Evolutionary conservation across 23 red algal genomes (phyloP).

Genomic region (Gracilaria domingensis): DNA sequence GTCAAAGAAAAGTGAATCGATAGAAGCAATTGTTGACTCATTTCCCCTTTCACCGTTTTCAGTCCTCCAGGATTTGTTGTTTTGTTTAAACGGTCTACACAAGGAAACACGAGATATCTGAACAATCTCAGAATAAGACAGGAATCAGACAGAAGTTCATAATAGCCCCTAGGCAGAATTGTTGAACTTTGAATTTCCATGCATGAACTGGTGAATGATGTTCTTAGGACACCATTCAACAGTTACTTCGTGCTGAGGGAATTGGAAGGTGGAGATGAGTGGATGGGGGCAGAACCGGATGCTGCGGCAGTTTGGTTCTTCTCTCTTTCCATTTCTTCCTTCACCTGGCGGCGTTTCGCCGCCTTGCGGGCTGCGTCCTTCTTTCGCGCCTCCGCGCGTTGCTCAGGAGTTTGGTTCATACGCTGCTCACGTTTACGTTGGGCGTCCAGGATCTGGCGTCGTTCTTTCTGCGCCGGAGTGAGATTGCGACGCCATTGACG

Average conservation of each 20-base stretch:
- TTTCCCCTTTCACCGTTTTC: background rate
- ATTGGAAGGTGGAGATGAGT: background rate
- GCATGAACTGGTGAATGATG: conserved; percentile 2
- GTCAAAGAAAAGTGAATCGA: background rate
- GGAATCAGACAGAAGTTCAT: background rate
- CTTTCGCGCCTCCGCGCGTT: conserved; percentile 40
- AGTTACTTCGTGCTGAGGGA: background rate
- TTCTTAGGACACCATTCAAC: too few species aligned
- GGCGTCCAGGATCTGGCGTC: conserved; percentile 32
- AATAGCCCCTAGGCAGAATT: background rate
- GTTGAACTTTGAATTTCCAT: background rate
- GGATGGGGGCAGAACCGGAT: background rate
- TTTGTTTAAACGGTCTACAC: background rate
- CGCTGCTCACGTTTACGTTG: conserved; percentile 47
- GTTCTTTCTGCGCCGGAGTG: conserved; percentile 49
- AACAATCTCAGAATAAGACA: background rate
- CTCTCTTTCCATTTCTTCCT: conserved; percentile 27
- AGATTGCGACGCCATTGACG: conserved; percentile 49
- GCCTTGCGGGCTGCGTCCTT: conserved; percentile 58
- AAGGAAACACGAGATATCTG: background rate
- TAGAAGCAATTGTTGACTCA: background rate
- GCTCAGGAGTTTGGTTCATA: conserved; percentile 28
- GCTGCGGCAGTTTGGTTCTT: background rate
- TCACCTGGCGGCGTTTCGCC: conserved; percentile 20
- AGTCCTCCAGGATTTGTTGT: background rate